A percentile compares a stretch with the other conserved stretches of the same genome.
These are phyloP conservation scores for Emiliania huxleyi DNA, from an alignment of 78 protist species.

Conservation along the genomic window DNA sequence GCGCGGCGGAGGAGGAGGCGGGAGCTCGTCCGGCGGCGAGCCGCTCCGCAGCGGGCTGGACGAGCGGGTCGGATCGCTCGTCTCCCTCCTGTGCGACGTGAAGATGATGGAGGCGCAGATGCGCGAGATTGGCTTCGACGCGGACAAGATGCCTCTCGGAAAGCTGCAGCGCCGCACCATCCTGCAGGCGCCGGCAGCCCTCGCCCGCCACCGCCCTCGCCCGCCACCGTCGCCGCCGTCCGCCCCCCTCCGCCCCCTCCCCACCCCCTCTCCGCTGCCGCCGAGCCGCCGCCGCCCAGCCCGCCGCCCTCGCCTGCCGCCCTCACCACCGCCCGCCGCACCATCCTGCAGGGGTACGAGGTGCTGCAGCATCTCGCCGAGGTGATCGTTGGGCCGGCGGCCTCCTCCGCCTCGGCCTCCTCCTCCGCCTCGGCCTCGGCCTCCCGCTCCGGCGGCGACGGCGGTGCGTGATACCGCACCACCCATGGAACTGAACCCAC, in stretches of 20 bases:
- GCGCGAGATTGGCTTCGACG: constrained; percentile 42
- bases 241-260: too few species aligned
- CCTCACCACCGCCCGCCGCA: too few species aligned
- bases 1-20: too few species aligned
- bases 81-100: background rate
- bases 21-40: background rate
- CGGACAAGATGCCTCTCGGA: constrained; percentile 79
- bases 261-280: too few species aligned
- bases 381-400: background rate
- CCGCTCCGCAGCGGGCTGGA: background rate
- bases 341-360: constrained; percentile 39
- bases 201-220: too few species aligned
- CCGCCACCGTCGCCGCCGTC: too few species aligned
- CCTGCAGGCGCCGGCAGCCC: too few species aligned
- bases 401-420: background rate
- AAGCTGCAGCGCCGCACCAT: constrained; percentile 48
- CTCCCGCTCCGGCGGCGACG: too few species aligned
- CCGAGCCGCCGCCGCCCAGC: too few species aligned
- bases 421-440: background rate
- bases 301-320: too few species aligned
- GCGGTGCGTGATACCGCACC: too few species aligned
- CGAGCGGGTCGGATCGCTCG: background rate
- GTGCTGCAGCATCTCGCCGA: background rate
- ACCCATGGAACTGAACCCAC: too few species aligned
- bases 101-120: background rate